Percentiles rank a stretch among this genome's conserved stretches.
These are phyloP conservation scores for Nitzschia sp. DNA, from an alignment of 108 stramenopile genomes.

Conservation along the genomic window DNA sequence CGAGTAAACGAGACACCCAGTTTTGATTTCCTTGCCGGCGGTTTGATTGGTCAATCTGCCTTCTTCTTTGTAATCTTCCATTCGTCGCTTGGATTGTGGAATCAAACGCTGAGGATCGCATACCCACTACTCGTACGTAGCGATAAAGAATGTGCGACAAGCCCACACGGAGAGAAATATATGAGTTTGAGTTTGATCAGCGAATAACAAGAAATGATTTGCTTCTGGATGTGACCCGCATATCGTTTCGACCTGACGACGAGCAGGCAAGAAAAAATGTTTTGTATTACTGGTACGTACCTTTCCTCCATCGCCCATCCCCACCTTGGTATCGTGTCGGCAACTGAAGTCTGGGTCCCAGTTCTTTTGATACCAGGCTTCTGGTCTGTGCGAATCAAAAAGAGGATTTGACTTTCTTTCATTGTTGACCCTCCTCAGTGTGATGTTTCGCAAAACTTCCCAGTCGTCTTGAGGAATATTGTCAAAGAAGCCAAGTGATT, in stretches of 20 bases:
- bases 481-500: conserved; percentile 26
- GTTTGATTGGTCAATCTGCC: conserved; percentile 5
- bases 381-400: not conserved
- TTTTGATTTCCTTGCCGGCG: not conserved
- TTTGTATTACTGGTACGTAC: too few relatives aligned
- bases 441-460: conserved; percentile 13
- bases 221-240: not conserved
- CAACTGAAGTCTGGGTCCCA: conserved; percentile 49
- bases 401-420: not conserved
- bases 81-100: not conserved
- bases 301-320: conserved; percentile 18
- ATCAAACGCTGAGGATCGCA: conserved; percentile 38
- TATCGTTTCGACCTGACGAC: not conserved
- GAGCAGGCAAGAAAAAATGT: too few relatives aligned
- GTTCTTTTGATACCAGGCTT: conserved; percentile 28
- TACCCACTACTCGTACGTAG: conserved; percentile 21
- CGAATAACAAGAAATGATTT: not conserved
- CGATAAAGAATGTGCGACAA: not conserved
- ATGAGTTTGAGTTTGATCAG: too few relatives aligned
- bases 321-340: conserved; percentile 17
- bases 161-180: not conserved
- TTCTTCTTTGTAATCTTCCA: conserved; percentile 3
- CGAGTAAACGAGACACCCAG: conserved; percentile 34
- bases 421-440: conserved; percentile 8
- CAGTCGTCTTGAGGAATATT: conserved; percentile 11